Conservation (phyloP, 192 early-diverging fungal genomes). For the Backusella psychrophila region DNA sequence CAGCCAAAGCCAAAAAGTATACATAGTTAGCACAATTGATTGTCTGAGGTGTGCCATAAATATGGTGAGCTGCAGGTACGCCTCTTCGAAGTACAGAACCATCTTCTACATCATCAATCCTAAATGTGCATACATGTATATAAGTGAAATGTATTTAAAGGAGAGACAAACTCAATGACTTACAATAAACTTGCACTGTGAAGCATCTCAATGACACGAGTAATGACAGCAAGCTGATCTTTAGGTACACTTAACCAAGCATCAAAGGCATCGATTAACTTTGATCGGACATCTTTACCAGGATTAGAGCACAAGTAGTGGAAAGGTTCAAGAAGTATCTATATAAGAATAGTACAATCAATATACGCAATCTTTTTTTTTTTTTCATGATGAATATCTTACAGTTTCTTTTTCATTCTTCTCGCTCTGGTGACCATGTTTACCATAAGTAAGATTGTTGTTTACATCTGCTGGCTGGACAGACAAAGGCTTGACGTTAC, state of each 20-base stretch:
- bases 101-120: constrained; percentile 98
- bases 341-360: background rate
- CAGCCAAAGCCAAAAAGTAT: constrained; percentile 89
- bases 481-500: constrained; percentile 1
- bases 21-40: constrained; percentile 99
- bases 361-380: background rate
- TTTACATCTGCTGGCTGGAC: background rate
- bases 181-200: constrained; percentile 93
- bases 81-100: constrained; percentile 87
- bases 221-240: constrained; percentile 69
- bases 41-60: constrained; percentile 88
- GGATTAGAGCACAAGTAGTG: constrained; percentile 81
- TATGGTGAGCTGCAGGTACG: constrained; percentile 90
- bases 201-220: constrained; percentile 87
- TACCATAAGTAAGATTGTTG: background rate
- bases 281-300: constrained; percentile 91
- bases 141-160: background rate
- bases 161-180: background rate
- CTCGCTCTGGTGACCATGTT: background rate
- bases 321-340: constrained; percentile 92
- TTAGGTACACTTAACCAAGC: constrained; percentile 81
- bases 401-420: background rate
- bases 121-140: constrained; percentile 35
- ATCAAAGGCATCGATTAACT: constrained; percentile 92
- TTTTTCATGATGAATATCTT: background rate